Evolutionary conservation across 176 grass and related monocot species (phyloP).

Genomic region (Ensete glaucum): DNA sequence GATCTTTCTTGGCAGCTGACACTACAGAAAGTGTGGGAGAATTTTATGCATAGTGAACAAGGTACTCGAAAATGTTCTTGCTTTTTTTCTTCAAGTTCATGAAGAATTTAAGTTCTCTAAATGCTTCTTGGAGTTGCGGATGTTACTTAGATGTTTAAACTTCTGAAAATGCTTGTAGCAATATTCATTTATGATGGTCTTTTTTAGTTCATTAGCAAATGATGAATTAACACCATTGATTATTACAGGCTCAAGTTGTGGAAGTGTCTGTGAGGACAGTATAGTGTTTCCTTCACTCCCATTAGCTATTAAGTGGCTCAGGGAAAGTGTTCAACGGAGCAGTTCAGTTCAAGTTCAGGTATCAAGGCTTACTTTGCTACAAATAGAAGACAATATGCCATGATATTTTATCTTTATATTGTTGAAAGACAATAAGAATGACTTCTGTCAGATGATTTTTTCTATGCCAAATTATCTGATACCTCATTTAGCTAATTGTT

Average conservation of each 20-base stretch:
- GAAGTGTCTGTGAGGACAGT: conserved; percentile 14
- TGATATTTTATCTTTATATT: background rate
- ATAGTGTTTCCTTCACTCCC: conserved; percentile 67
- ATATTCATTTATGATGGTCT: background rate
- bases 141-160: background rate
- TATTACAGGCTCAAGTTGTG: background rate
- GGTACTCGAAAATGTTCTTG: conserved; percentile 12
- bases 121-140: background rate
- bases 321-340: conserved; percentile 42
- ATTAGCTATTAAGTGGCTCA: conserved; percentile 68
- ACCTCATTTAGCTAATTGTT: too few species aligned
- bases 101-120: background rate
- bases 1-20: conserved; percentile 91
- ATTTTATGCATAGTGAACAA: conserved; percentile 41
- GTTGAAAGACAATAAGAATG: too few species aligned
- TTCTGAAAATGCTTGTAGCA: background rate
- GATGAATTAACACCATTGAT: background rate
- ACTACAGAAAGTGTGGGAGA: conserved; percentile 81
- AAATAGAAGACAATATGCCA: background rate
- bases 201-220: background rate
- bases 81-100: background rate
- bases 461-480: too few species aligned
- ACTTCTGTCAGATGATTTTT: too few species aligned
- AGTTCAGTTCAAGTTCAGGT: conserved; percentile 58
- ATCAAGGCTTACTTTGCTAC: background rate